Base-by-base conservation (phyloP, 257 asterid species). In the Solanum rostratum region DNA sequence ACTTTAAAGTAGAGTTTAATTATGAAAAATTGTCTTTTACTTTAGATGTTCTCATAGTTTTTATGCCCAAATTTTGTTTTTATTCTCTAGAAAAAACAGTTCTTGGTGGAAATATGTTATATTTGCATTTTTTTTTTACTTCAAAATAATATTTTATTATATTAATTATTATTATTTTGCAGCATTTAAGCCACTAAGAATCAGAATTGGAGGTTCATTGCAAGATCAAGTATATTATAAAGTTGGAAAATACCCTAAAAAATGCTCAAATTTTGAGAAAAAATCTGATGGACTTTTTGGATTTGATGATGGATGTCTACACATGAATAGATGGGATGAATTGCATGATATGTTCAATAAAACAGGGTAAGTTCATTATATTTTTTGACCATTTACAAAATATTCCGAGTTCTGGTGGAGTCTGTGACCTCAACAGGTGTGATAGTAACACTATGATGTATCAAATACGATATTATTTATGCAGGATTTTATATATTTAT, bases 191-290 rank as follows among this genome's bases (percentile, higher is more conserved):
- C 88, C 91, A 66, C 91, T 94, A 14, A 87, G 98, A 87, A 87
- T 94, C 73, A 90, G 97, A 83, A 79, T 94, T 7, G 98, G 98
- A 52, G 97, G 98, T 62, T 93, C 95, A 18, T 81, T 94, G 70
- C 92, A 93, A 90, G 98, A 94, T 88, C 97, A 90, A 84, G 92
- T 94, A 7, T 60, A 91, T 33, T 93, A 94, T 87, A 24, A 83
- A 27, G 90, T 93, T 70, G 97, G 98, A 82, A 52, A 84, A 81
- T 68, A 79, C 15, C 84, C 83, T 9, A 81, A 46, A 2, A 85
- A 89, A 50, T 94, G 98, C 92, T 92, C 92, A 63, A 89, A 89
- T 82, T 92, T 94, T 86, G 87, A 87, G 81, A 87, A 79, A 83
- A 71, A 3, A 3, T 55, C 85, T 0, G 20, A 57, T 65, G 92